Percentiles rank a stretch among this genome's conserved stretches.
These are phyloP conservation scores for Purshia tridentata DNA, from an alignment of 306 rosid species.

Conservation along the genomic window DNA sequence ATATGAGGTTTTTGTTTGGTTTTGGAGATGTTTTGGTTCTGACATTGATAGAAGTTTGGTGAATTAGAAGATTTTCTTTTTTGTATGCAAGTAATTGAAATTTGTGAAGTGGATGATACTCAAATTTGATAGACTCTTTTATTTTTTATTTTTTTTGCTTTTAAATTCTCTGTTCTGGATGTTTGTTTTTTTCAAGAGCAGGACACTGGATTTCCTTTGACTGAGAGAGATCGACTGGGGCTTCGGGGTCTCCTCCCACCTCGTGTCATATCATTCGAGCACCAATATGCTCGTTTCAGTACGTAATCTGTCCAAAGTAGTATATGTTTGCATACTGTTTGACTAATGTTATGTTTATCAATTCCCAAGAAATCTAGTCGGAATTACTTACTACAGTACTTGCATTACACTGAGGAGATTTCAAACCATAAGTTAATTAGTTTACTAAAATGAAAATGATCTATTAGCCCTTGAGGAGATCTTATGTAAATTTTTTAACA, in stretches of 20 bases:
- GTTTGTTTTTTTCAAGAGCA: slow-evolving; percentile 37
- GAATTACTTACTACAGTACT: background rate
- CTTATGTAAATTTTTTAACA: background rate
- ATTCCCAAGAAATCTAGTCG: background rate
- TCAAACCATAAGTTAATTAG: background rate
- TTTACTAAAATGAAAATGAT: background rate
- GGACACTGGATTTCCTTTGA: slow-evolving; percentile 96
- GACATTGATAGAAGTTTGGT: background rate
- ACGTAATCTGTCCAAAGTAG: slow-evolving; percentile 1
- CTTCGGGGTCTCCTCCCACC: slow-evolving; percentile 99
- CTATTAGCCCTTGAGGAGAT: slow-evolving; percentile 1
- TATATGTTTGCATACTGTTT: background rate
- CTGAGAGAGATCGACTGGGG: slow-evolving; percentile 94
- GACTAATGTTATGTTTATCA: background rate
- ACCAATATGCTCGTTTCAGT: slow-evolving; percentile 95
- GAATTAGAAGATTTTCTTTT: background rate
- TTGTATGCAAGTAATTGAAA: background rate
- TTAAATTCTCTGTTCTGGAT: slow-evolving; percentile 17
- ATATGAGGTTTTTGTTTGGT: background rate
- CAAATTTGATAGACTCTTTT: background rate
- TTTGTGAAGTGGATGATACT: slow-evolving; percentile 2
- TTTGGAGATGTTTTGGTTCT: background rate
- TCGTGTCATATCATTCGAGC: slow-evolving; percentile 92
- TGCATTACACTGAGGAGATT: background rate
- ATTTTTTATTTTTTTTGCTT: too few species aligned